Base-by-base conservation (phyloP, 805 yeast genomes). In the Zygoascus tannicola region DNA sequence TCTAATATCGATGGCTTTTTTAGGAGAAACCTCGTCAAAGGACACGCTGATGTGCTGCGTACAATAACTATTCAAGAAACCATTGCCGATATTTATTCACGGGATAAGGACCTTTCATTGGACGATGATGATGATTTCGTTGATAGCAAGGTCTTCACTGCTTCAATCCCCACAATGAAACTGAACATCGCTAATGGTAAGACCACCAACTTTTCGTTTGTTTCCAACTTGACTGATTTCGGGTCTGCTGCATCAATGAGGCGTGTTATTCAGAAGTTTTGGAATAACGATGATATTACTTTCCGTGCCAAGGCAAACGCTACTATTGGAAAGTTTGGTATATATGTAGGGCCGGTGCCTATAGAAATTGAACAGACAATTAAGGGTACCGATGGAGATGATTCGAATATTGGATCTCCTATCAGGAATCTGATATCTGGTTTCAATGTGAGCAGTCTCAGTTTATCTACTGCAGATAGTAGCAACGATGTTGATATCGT, bases 241-340 rank as follows among this genome's bases (percentile, higher is more conserved):
- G 55, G 52, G n/a, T 44, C 41, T 21, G 38, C 54, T 5, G 23
- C 44, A 10, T 38, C 48, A 18, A 33, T 53, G 33, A 49, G 41
- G 19, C 32, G 45, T 10, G 45, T 53, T 12, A 52, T 43, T 4
- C 37, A 48, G n/a, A 32, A 38, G 32, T 22, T 51, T 8, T 22
- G 51, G 35, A n/a, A 40, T 22, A 22, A 35, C 4, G 49, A 53
- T 5, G 45, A 35, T 19, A 28, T 53, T 4, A 36, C 22, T 5
- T 51, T 53, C 34, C 23, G 26, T 16, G 51, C 46, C 8, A 22
- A 22, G n/a, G 35, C 52, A 3, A 28, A 40, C 12, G 28, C 49
- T 2, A 28, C 44, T 4, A 19, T 49, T 22, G 26, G 41, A 15
- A 53, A 51, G 41, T 49, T 46, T 35, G 47, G 47, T 18, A n/a